phyloP scores from a whole-genome alignment of 192 early-diverging fungal genomes.

The Cetraspora pellucida region DNA sequence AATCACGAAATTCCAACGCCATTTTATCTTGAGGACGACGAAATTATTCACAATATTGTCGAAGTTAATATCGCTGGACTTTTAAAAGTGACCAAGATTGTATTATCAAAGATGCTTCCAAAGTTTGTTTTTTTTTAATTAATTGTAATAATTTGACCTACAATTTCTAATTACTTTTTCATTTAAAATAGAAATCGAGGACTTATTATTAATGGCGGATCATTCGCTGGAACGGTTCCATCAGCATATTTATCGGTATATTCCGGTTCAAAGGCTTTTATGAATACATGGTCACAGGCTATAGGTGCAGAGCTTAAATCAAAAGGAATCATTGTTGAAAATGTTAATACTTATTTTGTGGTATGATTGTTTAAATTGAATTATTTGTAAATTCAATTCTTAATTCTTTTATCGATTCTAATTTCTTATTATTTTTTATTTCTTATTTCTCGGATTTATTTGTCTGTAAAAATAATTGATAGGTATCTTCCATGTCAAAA shows the following conservation, averaged over 20 bases:
- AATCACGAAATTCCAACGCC: slow-evolving; percentile 90
- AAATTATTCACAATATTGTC: slow-evolving; percentile 71
- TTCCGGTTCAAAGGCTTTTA: slow-evolving; percentile 91
- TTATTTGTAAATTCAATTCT: not conserved
- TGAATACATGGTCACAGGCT: slow-evolving; percentile 87
- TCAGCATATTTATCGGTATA: slow-evolving; percentile 87
- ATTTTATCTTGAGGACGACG: slow-evolving; percentile 74
- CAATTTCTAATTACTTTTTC: slow-evolving; percentile 1
- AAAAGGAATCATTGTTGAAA: slow-evolving; percentile 80
- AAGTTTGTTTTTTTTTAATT: slow-evolving; percentile 37
- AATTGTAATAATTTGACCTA: not conserved
- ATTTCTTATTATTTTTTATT: not conserved
- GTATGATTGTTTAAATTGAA: slow-evolving; percentile 35
- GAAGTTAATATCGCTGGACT: slow-evolving; percentile 85
- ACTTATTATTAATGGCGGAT: slow-evolving; percentile 91
- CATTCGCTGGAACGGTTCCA: slow-evolving; percentile 83
- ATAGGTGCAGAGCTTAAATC: slow-evolving; percentile 77
- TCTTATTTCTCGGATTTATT: not conserved
- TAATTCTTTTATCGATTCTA: not conserved
- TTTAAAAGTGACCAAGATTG: slow-evolving; percentile 77
- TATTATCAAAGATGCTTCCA: slow-evolving; percentile 80
- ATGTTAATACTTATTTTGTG: slow-evolving; percentile 96
- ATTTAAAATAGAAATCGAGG: slow-evolving; percentile 61
- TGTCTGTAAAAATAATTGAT: too few species aligned
- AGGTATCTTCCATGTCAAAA: slow-evolving; percentile 88